Evolutionary conservation across 805 yeast genomes (phyloP), one percentile per base, ranked within the genome.

Genomic region (Saccharomyces jurei): DNA sequence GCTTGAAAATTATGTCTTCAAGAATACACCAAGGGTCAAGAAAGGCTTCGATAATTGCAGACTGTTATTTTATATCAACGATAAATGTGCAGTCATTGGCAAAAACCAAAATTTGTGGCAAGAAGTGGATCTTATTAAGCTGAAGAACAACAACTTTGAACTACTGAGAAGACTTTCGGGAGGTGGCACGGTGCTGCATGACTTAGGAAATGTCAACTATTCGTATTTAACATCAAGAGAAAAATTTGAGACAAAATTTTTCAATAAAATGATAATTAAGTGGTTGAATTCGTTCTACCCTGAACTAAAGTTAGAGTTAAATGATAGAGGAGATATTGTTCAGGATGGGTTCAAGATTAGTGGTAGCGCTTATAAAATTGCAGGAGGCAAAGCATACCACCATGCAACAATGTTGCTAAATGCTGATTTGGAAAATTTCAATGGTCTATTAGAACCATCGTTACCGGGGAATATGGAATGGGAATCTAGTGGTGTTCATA

Each of bases 131-230:
- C 54, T 94, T 2, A 77, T 81, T 0, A 63, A 81, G 13, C 71
- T 87, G 4, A 71, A 76, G 3, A 60, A 73, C 0, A 67, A 79
- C 3, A 73, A 73, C 2, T 76, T 88, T 27, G 92, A 96, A 0
- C 64, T 91, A 6, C 66, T 94, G 5, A 75, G 99, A 60, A 75
- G 99, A 54, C 74, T 79, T 50, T 84, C 94, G 8, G 99, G 99
- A 0, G 99, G 99, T 1, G 99, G 99, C 0, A 83, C 97, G 0
- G 99, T 94, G 0, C 96, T 90, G 10, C 99, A 94, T 67, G 99
- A 92, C 69, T 59, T 76, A 4, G 96, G 97, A 0, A 94, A 94
- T 63, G 82, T 85, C 21, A 94, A 94, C 65, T 94, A 85, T 69
- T 84, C 95, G 4, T 89, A 81, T 63, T 82, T 92, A 74, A 82